These are phyloP conservation scores for Allium fistulosum DNA, from an alignment of 106 monocot species.

Conservation along the genomic window DNA sequence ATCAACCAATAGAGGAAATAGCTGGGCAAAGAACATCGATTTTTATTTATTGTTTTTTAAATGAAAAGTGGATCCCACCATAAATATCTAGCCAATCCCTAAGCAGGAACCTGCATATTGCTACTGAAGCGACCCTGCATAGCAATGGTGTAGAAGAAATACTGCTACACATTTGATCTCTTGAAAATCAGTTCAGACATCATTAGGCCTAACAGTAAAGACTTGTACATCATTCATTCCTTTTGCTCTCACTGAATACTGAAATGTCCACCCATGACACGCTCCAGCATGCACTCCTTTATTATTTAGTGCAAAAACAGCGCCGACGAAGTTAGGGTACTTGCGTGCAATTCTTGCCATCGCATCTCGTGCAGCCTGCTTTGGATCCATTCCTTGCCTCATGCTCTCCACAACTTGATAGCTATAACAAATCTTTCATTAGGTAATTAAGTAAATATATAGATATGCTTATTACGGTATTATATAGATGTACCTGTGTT, in stretches of 20 bases:
- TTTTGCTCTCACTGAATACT: constrained; percentile 68
- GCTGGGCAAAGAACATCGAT: too few relatives aligned
- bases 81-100: too few relatives aligned
- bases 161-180: too few relatives aligned
- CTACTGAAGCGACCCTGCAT: too few relatives aligned
- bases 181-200: too few relatives aligned
- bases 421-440: constrained; percentile 21
- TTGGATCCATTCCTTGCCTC: constrained; percentile 76
- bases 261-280: constrained; percentile 90
- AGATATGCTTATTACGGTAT: too few relatives aligned
- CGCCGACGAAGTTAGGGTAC: constrained; percentile 72
- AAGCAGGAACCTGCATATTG: too few relatives aligned
- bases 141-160: too few relatives aligned
- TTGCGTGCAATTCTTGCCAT: constrained; percentile 67
- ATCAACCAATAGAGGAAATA: too few relatives aligned
- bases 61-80: too few relatives aligned
- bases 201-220: constrained; percentile 48
- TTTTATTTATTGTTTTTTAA: too few relatives aligned
- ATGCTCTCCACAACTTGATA: constrained; percentile 93
- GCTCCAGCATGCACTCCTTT: constrained; percentile 78
- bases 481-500: too few relatives aligned
- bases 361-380: constrained; percentile 57
- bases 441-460: background rate
- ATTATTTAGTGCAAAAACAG: constrained; percentile 66
- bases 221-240: constrained; percentile 62